Evolutionary conservation across 768 basidiomycete species (phyloP).

Genomic region (Agaricus sinodeliciosus): DNA sequence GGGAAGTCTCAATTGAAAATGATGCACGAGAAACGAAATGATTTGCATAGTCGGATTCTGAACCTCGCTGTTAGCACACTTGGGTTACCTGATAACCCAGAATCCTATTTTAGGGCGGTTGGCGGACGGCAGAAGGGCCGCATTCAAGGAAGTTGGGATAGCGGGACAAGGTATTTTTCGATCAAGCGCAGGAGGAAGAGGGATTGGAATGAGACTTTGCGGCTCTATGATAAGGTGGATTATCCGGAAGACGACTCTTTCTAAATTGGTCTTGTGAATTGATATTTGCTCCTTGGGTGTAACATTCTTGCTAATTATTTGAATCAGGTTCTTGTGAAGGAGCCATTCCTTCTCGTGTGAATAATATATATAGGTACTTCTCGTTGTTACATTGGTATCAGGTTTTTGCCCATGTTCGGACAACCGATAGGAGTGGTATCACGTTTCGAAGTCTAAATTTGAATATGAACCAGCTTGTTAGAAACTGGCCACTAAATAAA

Average conservation of each 20-base stretch:
- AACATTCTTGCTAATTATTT: background rate
- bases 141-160: slow-evolving; percentile 62
- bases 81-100: slow-evolving; percentile 64
- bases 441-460: background rate
- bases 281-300: background rate
- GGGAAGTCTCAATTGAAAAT: slow-evolving; percentile 49
- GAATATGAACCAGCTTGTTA: background rate
- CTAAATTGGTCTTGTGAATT: background rate
- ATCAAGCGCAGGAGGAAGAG: slow-evolving; percentile 71
- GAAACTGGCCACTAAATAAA: background rate
- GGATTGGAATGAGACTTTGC: slow-evolving; percentile 85
- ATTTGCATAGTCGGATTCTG: slow-evolving; percentile 61
- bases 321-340: background rate
- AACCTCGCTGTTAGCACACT: slow-evolving; percentile 51
- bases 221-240: slow-evolving; percentile 77
- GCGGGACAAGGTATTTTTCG: slow-evolving; percentile 71
- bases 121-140: slow-evolving; percentile 71
- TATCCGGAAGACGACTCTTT: slow-evolving; percentile 53
- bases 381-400: background rate
- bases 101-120: slow-evolving; percentile 48
- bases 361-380: background rate
- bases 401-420: too few species aligned
- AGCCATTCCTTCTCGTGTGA: background rate
- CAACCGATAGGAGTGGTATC: background rate
- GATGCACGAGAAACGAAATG: slow-evolving; percentile 47